These are phyloP conservation scores for Rhodamnia rubescens DNA, from an alignment of 345 rosid genomes.

Conservation along the genomic window DNA sequence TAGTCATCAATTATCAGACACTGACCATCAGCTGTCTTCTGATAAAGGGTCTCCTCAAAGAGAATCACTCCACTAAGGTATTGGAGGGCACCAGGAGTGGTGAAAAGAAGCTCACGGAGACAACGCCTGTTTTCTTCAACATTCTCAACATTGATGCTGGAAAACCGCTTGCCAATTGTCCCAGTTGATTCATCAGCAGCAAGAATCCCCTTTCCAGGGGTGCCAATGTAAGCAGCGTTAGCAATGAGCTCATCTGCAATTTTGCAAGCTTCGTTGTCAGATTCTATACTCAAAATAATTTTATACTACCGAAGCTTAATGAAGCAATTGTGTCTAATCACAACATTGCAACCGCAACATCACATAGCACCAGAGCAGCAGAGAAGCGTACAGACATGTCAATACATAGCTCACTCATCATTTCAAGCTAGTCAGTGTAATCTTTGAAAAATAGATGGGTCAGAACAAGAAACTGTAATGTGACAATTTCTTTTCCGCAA, in stretches of 20 bases:
- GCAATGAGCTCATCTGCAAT: constrained; percentile 62
- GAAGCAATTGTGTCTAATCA: neutral
- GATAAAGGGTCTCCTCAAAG: constrained; percentile 81
- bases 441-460: neutral
- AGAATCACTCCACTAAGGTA: constrained; percentile 84
- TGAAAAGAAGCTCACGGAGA: constrained; percentile 90
- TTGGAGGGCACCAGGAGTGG: constrained; percentile 60
- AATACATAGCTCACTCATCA: neutral
- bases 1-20: neutral
- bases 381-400: neutral
- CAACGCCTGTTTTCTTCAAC: constrained; percentile 73
- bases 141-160: constrained; percentile 84
- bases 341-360: neutral
- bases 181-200: constrained; percentile 98
- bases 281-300: neutral
- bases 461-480: neutral
- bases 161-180: constrained; percentile 84
- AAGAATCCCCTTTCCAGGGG: constrained; percentile 96
- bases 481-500: neutral
- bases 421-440: neutral
- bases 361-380: neutral
- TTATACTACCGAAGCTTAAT: neutral
- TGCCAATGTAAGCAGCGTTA: constrained; percentile 90
- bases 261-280: neutral
- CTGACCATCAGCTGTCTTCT: constrained; percentile 69